Base-by-base conservation (phyloP, 2,329 filamentous ascomycete genomes). In the Aspergillus hortae region DNA sequence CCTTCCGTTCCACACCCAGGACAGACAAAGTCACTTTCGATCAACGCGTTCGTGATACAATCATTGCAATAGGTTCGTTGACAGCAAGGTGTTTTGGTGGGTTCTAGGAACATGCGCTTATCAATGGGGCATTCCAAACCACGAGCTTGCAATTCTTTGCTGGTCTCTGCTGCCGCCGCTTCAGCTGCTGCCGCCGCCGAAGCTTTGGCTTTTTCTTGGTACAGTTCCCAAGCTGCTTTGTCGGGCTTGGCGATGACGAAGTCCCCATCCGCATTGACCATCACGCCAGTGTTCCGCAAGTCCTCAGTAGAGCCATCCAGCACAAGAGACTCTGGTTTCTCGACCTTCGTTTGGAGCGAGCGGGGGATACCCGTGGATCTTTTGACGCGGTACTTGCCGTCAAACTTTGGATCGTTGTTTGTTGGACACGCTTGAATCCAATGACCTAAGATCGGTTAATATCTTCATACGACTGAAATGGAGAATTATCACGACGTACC, bases 1-100 rank as follows among this genome's bases (percentile, higher is more conserved):
- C 90, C 90, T 70, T 96, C 91, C 57, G 87, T 88, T 74, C 89
- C 85, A 79, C 94, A 99, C 62, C 86, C 87, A 59, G 94, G 94
- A 74, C 94, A 99, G 74, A 92, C 81, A 76, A 99, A 91, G 81
- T 99, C 94, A 83, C 88, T 94, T 80, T 97, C 92, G 76, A 96
- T 92, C 75, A 99, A 86, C 75, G 92, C 90, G 83, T 96, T 96
- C 72, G 94, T 95, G 77, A 99, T 96, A 87, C 94, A 99, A 73
- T 96, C 91, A 84, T 94, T 94, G 82, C 94, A 99, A 81, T 95
- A 99, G 70, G 92, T 96, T 83, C 89, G 95, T 77, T 89, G 84
- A 81, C 94, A 99, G 83, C 94, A 99, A 61, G 94, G 92, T 69
- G 94, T 97, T 84, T 96, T 95, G 82, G 95, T 94, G 82, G 94